Conservation (phyloP, 345 rosid species). For the Camelina neglecta region DNA sequence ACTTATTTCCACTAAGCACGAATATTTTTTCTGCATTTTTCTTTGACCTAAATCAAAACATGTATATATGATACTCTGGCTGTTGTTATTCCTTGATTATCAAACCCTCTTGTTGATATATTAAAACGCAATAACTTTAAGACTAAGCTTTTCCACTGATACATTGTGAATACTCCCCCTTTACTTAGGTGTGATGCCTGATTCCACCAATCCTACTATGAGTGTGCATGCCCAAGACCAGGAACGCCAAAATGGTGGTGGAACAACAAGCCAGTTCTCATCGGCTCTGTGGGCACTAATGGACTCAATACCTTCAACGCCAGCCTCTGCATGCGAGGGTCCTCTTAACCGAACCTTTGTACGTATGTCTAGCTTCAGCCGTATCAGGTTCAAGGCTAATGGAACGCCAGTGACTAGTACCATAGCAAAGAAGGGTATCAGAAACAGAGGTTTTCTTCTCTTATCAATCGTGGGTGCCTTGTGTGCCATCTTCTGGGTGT, state of each 20-base stretch:
- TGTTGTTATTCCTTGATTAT: conserved; percentile 16
- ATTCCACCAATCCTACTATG: conserved; percentile 27
- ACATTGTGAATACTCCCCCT: conserved; percentile 19
- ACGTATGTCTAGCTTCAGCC: conserved; percentile 91
- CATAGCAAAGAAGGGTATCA: conserved; percentile 46
- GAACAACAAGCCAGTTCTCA: conserved; percentile 55
- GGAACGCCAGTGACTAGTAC: conserved; percentile 41
- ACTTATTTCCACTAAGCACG: conserved; percentile 1
- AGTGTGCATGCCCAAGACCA: conserved; percentile 30
- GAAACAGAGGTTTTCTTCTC: conserved; percentile 56
- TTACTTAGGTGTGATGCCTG: conserved; percentile 40
- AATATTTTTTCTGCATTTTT: conserved; percentile 2
- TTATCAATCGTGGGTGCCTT: conserved; percentile 68
- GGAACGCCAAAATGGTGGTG: conserved; percentile 32
- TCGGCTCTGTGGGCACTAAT: conserved; percentile 79
- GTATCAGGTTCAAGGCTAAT: conserved; percentile 53
- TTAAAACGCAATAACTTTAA: background rate
- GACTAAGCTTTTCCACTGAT: conserved; percentile 30
- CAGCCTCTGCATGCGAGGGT: conserved; percentile 86
- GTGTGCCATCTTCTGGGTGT: conserved; percentile 71
- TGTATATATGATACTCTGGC: conserved; percentile 20
- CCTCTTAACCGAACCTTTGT: conserved; percentile 75
- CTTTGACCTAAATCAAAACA: background rate
- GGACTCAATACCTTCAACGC: conserved; percentile 87
- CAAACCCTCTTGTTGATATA: conserved; percentile 6